Conservation (phyloP, 1,284 basidiomycete genomes). For the Sparassis latifolia region DNA sequence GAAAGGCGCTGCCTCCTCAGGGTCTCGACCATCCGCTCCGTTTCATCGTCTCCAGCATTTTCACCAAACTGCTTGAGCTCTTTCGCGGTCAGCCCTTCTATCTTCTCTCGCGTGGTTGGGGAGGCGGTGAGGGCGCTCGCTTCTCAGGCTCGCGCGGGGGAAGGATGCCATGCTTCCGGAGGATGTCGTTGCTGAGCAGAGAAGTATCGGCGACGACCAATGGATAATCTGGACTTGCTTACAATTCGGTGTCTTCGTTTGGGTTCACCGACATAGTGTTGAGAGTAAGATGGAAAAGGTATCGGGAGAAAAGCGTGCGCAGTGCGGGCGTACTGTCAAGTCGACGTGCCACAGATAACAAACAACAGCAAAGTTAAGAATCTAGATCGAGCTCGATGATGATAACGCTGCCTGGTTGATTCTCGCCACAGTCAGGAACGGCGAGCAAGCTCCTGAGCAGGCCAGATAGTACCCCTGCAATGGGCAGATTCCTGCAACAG, state of each 20-base stretch:
- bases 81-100: conserved; percentile 59
- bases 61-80: conserved; percentile 69
- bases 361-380: too few species aligned
- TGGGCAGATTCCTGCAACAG: too few species aligned
- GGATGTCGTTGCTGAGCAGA: conserved; percentile 75
- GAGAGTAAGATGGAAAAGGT: neutral
- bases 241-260: conserved; percentile 94
- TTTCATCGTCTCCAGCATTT: conserved; percentile 68
- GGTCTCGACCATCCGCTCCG: conserved; percentile 69
- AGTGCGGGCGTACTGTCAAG: too few species aligned
- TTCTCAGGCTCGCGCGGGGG: conserved; percentile 68
- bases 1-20: conserved; percentile 64
- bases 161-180: conserved; percentile 87
- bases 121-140: conserved; percentile 68
- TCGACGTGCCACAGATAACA: too few species aligned
- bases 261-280: conserved; percentile 60
- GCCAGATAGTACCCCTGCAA: too few species aligned
- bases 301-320: neutral
- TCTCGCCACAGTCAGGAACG: too few species aligned
- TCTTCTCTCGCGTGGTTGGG: conserved; percentile 58
- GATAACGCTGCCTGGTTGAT: too few species aligned
- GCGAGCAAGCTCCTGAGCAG: too few species aligned
- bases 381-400: too few species aligned
- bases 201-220: conserved; percentile 4
- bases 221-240: conserved; percentile 25